These are phyloP conservation scores for Laguncularia racemosa DNA, from an alignment of 345 rosid species.

Conservation along the genomic window DNA sequence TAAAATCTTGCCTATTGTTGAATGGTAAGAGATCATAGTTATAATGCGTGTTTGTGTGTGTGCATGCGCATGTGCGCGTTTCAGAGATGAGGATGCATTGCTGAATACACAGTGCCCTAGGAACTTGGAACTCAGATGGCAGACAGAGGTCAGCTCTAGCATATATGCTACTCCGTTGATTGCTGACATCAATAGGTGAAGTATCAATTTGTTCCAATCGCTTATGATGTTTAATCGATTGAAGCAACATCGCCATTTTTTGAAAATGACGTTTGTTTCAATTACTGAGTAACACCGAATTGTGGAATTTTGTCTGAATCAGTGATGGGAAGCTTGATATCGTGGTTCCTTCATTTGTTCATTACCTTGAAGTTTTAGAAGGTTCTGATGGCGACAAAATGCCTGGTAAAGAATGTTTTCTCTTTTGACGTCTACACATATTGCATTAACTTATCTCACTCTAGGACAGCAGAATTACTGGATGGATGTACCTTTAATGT, in stretches of 20 bases:
- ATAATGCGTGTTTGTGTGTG: too few relatives aligned
- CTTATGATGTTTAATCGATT: background rate
- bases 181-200: constrained; percentile 89
- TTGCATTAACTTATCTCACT: background rate
- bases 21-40: too few relatives aligned
- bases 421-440: background rate
- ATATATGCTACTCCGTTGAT: constrained; percentile 87
- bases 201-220: background rate
- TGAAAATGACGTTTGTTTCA: too few relatives aligned
- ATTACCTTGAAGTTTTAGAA: constrained; percentile 97
- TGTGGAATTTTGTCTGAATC: background rate
- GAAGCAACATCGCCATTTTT: background rate
- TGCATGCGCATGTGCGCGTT: constrained; percentile 7
- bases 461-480: too few relatives aligned
- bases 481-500: too few relatives aligned
- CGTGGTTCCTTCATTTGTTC: constrained; percentile 95
- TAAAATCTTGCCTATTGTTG: too few relatives aligned
- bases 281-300: too few relatives aligned
- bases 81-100: constrained; percentile 82
- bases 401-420: constrained; percentile 53
- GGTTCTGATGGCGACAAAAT: constrained; percentile 99
- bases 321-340: constrained; percentile 99
- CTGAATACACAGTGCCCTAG: constrained; percentile 90
- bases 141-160: constrained; percentile 97
- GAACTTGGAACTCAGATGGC: constrained; percentile 95